phyloP scores from a whole-genome alignment of 192 early-diverging fungal species.

The Coemansia sp. region DNA sequence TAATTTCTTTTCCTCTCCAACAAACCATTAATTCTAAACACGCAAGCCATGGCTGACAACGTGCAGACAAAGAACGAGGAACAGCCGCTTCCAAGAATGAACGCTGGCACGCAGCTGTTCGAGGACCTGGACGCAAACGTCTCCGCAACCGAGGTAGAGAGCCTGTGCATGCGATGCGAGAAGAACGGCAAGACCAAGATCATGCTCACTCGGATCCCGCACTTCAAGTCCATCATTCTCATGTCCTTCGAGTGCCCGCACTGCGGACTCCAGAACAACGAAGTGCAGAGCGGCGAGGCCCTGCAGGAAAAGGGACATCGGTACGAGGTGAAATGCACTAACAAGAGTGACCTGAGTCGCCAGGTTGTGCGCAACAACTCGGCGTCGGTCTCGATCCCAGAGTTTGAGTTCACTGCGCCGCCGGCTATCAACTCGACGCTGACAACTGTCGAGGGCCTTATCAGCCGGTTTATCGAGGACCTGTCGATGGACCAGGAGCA shows the following conservation, averaged over 20 bases:
- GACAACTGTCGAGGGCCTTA: constrained; percentile 88
- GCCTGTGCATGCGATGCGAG: constrained; percentile 86
- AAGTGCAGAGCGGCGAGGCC: constrained; percentile 80
- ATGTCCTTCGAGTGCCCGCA: constrained; percentile 87
- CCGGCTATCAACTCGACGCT: constrained; percentile 72
- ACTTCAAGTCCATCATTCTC: constrained; percentile 83
- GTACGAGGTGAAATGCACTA: constrained; percentile 60
- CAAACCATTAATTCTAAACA: constrained; percentile 12
- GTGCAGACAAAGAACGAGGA: constrained; percentile 5
- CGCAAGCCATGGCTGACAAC: neutral
- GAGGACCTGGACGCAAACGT: constrained; percentile 64
- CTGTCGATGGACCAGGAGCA: constrained; percentile 71
- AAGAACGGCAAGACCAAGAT: constrained; percentile 84
- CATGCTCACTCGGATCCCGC: constrained; percentile 86
- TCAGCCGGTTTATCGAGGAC: constrained; percentile 76
- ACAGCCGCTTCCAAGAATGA: constrained; percentile 28
- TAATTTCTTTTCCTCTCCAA: neutral
- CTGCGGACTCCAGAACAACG: constrained; percentile 86
- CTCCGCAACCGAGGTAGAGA: constrained; percentile 82
- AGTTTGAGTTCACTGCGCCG: constrained; percentile 89
- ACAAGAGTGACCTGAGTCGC: constrained; percentile 80
- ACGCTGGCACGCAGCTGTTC: constrained; percentile 58
- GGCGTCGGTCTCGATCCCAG: constrained; percentile 71
- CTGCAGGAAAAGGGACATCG: constrained; percentile 79
- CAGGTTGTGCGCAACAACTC: constrained; percentile 87